Percentiles rank a stretch among this genome's conserved stretches.
phyloP scores from a whole-genome alignment of 139 green algal genomes.

The Volvox africanus region DNA sequence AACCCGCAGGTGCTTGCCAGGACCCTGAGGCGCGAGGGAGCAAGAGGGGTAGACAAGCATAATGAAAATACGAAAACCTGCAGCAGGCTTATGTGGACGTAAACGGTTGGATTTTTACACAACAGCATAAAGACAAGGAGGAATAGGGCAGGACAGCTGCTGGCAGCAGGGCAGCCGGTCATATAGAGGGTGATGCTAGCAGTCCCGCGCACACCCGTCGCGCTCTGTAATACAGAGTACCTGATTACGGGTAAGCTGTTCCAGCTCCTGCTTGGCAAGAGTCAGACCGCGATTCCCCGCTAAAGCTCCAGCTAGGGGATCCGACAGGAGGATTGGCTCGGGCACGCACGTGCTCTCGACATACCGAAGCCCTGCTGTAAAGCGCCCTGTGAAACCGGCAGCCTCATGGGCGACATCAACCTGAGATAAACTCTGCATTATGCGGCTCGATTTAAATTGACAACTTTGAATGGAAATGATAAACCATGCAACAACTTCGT shows the following conservation, averaged over 20 bases:
- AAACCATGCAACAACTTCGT: too few relatives aligned
- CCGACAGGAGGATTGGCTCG: conserved; percentile 35
- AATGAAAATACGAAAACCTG: too few relatives aligned
- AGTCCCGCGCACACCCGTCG: too few relatives aligned
- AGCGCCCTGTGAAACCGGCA: conserved; percentile 42
- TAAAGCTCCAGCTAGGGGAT: conserved; percentile 41
- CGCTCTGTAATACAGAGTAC: not conserved
- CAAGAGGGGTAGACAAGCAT: too few relatives aligned
- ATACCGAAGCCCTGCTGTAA: conserved; percentile 44
- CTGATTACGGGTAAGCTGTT: not conserved
- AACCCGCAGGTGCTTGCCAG: conserved; percentile 59
- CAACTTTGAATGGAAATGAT: too few relatives aligned
- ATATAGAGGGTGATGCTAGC: too few relatives aligned
- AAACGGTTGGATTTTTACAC: too few relatives aligned
- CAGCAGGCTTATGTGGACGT: too few relatives aligned
- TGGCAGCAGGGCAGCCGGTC: too few relatives aligned
- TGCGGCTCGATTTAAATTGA: not conserved
- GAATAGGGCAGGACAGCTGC: too few relatives aligned
- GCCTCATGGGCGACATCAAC: not conserved
- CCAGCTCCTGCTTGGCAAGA: conserved; percentile 40
- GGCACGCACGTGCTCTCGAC: conserved; percentile 25
- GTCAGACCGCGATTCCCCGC: conserved; percentile 20
- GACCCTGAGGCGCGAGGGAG: conserved; percentile 34
- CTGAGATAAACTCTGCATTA: not conserved
- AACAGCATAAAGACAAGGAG: too few relatives aligned